Evolutionary conservation across 306 rosid species (phyloP).

Genomic region (Vigna hirtella): DNA sequence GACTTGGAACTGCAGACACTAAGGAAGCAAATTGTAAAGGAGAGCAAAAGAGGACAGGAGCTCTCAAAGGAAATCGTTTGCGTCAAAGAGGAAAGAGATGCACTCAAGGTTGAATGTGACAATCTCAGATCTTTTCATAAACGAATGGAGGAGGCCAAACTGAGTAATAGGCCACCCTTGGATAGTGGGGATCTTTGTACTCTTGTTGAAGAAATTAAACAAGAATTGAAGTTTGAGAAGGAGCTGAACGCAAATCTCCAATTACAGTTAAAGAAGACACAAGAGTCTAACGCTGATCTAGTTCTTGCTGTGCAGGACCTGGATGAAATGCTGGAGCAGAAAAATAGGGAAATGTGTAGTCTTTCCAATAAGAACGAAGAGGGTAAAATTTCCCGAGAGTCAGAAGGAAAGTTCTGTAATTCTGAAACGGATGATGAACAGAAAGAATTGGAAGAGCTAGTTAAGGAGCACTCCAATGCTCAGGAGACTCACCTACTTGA

Average conservation of each 20-base stretch:
- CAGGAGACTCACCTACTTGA: slow-evolving; percentile 71
- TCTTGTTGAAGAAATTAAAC: slow-evolving; percentile 80
- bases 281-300: slow-evolving; percentile 82
- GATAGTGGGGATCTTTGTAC: slow-evolving; percentile 68
- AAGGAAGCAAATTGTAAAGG: slow-evolving; percentile 89
- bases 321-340: slow-evolving; percentile 82
- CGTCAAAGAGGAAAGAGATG: slow-evolving; percentile 89
- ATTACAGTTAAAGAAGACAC: slow-evolving; percentile 82
- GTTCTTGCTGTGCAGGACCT: slow-evolving; percentile 82
- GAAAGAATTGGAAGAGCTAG: slow-evolving; percentile 79
- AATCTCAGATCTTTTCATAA: slow-evolving; percentile 64
- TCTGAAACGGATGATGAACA: slow-evolving; percentile 70
- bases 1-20: slow-evolving; percentile 95
- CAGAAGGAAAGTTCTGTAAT: slow-evolving; percentile 50
- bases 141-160: slow-evolving; percentile 61
- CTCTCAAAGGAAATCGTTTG: slow-evolving; percentile 69
- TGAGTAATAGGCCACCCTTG: slow-evolving; percentile 54
- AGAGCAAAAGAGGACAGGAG: slow-evolving; percentile 89
- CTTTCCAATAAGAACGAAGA: slow-evolving; percentile 48
- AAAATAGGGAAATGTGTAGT: slow-evolving; percentile 54
- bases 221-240: slow-evolving; percentile 81
- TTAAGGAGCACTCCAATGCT: slow-evolving; percentile 61
- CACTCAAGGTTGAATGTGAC: slow-evolving; percentile 68
- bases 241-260: slow-evolving; percentile 78
- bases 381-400: slow-evolving; percentile 48